A percentile compares a stretch with the other conserved stretches of the same genome.
These are phyloP conservation scores for Carex littledalei DNA, from an alignment of 176 grass and related monocot genomes.

Conservation along the genomic window DNA sequence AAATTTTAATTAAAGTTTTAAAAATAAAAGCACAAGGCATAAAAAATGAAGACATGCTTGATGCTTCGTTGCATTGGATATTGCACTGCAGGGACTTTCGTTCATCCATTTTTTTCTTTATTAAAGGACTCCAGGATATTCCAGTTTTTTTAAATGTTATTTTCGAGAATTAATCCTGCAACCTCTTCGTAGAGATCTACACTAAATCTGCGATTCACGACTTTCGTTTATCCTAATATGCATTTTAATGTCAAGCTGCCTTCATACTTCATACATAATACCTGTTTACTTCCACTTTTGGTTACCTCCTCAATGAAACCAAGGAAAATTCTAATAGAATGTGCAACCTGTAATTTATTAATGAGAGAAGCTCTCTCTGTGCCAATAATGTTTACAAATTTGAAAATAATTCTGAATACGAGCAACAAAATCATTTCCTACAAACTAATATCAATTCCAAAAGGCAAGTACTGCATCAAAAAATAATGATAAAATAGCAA, in stretches of 20 bases:
- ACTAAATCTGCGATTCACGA: too few species aligned
- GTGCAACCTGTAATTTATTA: background rate
- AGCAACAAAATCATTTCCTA: conserved; percentile 10
- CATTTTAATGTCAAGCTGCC: background rate
- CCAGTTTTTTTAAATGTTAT: too few species aligned
- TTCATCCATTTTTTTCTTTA: too few species aligned
- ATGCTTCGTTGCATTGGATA: background rate
- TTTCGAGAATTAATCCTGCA: too few species aligned
- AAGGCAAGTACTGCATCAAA: background rate
- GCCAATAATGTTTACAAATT: background rate
- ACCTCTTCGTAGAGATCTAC: too few species aligned
- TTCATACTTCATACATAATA: background rate
- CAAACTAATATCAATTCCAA: conserved; percentile 1
- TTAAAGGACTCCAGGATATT: too few species aligned
- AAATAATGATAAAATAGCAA: conserved; percentile 5
- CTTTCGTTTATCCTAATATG: background rate
- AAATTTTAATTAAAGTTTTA: too few species aligned
- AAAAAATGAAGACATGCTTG: background rate
- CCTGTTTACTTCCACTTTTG: background rate
- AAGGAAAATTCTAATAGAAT: background rate
- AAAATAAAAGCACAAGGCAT: too few species aligned
- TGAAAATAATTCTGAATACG: background rate
- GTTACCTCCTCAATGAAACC: background rate
- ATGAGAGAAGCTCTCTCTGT: background rate
- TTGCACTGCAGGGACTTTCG: background rate